Evolutionary conservation across 2,329 filamentous ascomycete species (phyloP), one percentile per base, ranked within the genome.

Genomic region (Cercospora sp.): DNA sequence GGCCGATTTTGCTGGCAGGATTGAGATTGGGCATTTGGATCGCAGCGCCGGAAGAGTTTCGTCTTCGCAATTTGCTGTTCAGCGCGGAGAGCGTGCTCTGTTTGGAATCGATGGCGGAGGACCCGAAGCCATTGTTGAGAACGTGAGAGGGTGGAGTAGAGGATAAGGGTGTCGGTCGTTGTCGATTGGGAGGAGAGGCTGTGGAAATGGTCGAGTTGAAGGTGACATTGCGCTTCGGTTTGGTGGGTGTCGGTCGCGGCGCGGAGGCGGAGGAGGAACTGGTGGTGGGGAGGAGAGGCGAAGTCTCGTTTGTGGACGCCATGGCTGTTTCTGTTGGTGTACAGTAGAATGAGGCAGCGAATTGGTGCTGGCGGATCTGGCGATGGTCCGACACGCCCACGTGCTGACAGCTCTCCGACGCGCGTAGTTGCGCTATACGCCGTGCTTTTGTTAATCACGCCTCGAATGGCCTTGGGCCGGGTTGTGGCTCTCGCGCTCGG

Each of bases 31-130:
- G 78, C 49, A 80, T 32, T 60, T 75, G 79, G 30, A 85, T 80
- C 18, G 88, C 83, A 63, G 88, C 84, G 63, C 92, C 90, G 75
- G 93, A 90, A 80, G 92, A 97, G 76, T 97, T 95, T 72, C 94
- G 88, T 75, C 94, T 86, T 65, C 92, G 90, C 58, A 97, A 85
- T 81, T 94, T 97, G 85, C 85, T 94, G 81, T 97, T 97, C 73
- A 97, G 82, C 3, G 91, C 88, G 5, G 93, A 89, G 26, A 97
- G 87, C 80, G 91, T 89, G 3, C 89, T 88, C 78, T 73, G 83
- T 69, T 63, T 81, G 79, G 69, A 79, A 79, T 71, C 82, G 77
- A 66, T 79, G 76, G 57, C 53, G 21, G 51, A 40, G 13, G 62
- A 37, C 75, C 73, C 34, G 75, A 74, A 28, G 77, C 74, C 68